Evolutionary conservation across 768 basidiomycete species (phyloP), one percentile per base, ranked within the genome.

Genomic region (Boletus subcaerulescens): DNA sequence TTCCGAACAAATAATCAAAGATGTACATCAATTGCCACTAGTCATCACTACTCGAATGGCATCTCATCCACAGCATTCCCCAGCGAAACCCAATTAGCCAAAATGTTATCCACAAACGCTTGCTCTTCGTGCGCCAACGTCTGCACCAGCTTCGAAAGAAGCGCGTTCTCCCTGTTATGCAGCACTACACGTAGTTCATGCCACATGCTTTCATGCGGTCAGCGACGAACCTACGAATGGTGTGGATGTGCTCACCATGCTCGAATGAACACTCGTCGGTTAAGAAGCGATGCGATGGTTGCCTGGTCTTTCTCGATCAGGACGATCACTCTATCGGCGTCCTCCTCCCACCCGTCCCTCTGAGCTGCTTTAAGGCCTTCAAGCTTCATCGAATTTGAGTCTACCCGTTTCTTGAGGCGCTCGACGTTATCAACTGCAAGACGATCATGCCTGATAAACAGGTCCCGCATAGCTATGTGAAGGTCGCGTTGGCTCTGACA

Each of bases 171-270:
- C 51, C 89, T 79, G 60, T 95, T 93, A 70, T 97, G 93, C 43
- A 96, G 74, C 36, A 98, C 87, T 17, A 93, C 90, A 22, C 91
- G 85, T n/a, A 96, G 77, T 70, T 98, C 94, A 63, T 96, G 91
- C 93, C 94, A 98, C 81, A 97, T 83, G 60, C 94, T 93, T 61
- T 32, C 48, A 38, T 22, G 32, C n/a, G 38, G 48, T 62, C 56
- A 56, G 43, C 38, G 40, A 52, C 18, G 36, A 31, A 45, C 53
- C 41, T 11, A 24, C 35, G 7, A 32, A 24, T 40, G 42, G 7
- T 11, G 42, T 29, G 24, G 15, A 49, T 43, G 36, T 5, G 68
- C 84, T 64, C 64, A 93, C 91, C 86, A 91, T 52, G 89, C 87
- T 50, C 91, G 85, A 54, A 96, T 87, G 66, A 94, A 97, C 11